Conservation (phyloP, 2,329 filamentous ascomycete genomes). For the Colletotrichum orbiculare region DNA sequence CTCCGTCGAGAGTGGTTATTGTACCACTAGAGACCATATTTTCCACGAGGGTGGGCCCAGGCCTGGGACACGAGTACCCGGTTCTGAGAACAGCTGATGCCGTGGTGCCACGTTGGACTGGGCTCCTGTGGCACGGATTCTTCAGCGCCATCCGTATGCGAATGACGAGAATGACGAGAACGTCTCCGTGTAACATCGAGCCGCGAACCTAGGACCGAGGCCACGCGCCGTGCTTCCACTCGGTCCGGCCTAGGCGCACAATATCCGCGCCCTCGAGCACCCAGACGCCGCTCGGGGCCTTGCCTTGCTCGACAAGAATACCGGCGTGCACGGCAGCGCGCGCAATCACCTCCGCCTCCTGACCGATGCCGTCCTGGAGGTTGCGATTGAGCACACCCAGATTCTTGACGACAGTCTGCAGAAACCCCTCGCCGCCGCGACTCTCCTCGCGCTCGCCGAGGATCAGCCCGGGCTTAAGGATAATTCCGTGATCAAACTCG, state of each 20-base stretch:
- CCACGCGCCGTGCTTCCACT: slow-evolving; percentile 55
- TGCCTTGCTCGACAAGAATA: slow-evolving; percentile 67
- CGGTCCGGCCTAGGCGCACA: slow-evolving; percentile 71
- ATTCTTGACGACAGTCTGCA: slow-evolving; percentile 65
- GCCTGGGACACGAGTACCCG: too few species aligned
- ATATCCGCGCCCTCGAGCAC: slow-evolving; percentile 71
- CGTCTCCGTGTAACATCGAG: background rate
- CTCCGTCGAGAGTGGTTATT: too few species aligned
- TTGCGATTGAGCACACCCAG: slow-evolving; percentile 65
- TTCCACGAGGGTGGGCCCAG: too few species aligned
- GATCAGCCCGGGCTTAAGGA: slow-evolving; percentile 80
- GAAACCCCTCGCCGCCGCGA: slow-evolving; percentile 66
- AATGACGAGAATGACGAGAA: background rate
- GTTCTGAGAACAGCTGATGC: too few species aligned
- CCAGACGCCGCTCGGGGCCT: slow-evolving; percentile 71
- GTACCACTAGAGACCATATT: too few species aligned
- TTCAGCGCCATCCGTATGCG: too few species aligned
- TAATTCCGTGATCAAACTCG: slow-evolving; percentile 81
- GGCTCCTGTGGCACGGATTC: too few species aligned
- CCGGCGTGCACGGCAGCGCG: slow-evolving; percentile 72
- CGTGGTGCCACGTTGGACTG: too few species aligned
- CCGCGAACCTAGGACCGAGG: slow-evolving; percentile 24
- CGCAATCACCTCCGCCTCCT: slow-evolving; percentile 80
- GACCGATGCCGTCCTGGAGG: slow-evolving; percentile 74
- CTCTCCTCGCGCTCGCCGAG: slow-evolving; percentile 74